Evolutionary conservation across 1,139 yeast species (phyloP).

Genomic region (Candida gigantensis): DNA sequence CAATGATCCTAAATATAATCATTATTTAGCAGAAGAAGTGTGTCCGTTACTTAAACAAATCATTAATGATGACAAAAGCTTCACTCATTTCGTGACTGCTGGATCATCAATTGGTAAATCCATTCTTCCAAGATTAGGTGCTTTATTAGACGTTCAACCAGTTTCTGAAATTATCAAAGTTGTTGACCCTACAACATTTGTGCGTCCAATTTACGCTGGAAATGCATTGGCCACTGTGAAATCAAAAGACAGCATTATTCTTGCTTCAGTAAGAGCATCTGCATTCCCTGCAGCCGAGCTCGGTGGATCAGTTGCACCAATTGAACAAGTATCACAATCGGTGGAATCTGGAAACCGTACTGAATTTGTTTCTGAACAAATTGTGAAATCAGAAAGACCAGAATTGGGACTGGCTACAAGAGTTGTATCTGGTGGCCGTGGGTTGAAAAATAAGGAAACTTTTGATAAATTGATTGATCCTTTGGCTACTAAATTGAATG

Average conservation of each 20-base stretch:
- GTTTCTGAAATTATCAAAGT: slow-evolving; percentile 77
- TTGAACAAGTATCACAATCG: slow-evolving; percentile 50
- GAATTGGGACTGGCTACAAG: slow-evolving; percentile 80
- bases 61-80: slow-evolving; percentile 38
- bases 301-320: slow-evolving; percentile 39
- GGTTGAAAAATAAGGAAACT: slow-evolving; percentile 84
- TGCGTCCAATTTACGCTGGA: slow-evolving; percentile 95
- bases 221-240: slow-evolving; percentile 86
- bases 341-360: slow-evolving; percentile 39
- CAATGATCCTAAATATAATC: slow-evolving; percentile 49
- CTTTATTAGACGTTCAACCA: slow-evolving; percentile 84
- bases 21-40: slow-evolving; percentile 65
- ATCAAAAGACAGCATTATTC: slow-evolving; percentile 61
- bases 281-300: slow-evolving; percentile 69
- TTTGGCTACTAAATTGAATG: slow-evolving; percentile 78
- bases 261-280: slow-evolving; percentile 80
- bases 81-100: slow-evolving; percentile 76
- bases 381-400: slow-evolving; percentile 82
- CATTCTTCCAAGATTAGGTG: slow-evolving; percentile 83
- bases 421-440: slow-evolving; percentile 94
- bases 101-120: slow-evolving; percentile 89
- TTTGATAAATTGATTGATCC: slow-evolving; percentile 80
- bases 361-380: slow-evolving; percentile 69
- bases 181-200: slow-evolving; percentile 67
- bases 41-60: slow-evolving; percentile 57